Base-by-base conservation (phyloP, 352 stramenopile genomes). In the Phytopythium helicoides region DNA sequence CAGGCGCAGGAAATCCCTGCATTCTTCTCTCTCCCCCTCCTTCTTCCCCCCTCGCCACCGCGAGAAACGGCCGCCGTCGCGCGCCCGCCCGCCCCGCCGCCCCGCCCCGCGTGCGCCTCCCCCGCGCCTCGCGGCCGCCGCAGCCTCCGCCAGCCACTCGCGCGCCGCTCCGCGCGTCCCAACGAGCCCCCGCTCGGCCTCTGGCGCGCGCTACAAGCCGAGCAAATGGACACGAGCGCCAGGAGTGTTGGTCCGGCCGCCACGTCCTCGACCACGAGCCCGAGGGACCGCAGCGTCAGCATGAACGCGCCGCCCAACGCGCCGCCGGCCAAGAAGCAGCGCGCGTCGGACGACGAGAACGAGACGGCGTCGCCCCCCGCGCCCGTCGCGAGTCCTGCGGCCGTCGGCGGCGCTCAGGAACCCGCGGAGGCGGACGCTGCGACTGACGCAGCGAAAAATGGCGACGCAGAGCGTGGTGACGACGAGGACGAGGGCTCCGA, bases 261-360 rank as follows among this genome's bases (percentile, higher is more conserved):
- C 42, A 51, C 56, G 12, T 60, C 47, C 28, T 33, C 28, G 21
- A 40, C 49, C 7, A 53, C 58, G 18, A 73, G 72, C 40, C 64
- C 70, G 34, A 62, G 81, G 9, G 71, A 87, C 44, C 76, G 81
- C 11, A 89, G 79, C 34, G 67, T 87, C 6, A 92, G 81, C 40
- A 86, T 89, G 74, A 89, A 78, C 45, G 51, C 60, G 56, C 71
- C 66, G 6, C 66, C 73, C 22, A 81, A 73, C 47, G 56, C 76
- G 36, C 82, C 82, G 15, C 82, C 82, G 7, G 72, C 61, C 52
- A 92, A 92, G 65, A 92, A 92, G 63, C 82, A 92, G 50, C 76
- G 82, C 23, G 61, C 82, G 23, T 90, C 82, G 4, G 79, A 90
- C 59, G 81, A 92, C 52, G 76, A 92, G 45, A 71, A 72, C 60